Evolutionary conservation across 2,329 filamentous ascomycete genomes (phyloP).

Genomic region (Acarospora socialis): DNA sequence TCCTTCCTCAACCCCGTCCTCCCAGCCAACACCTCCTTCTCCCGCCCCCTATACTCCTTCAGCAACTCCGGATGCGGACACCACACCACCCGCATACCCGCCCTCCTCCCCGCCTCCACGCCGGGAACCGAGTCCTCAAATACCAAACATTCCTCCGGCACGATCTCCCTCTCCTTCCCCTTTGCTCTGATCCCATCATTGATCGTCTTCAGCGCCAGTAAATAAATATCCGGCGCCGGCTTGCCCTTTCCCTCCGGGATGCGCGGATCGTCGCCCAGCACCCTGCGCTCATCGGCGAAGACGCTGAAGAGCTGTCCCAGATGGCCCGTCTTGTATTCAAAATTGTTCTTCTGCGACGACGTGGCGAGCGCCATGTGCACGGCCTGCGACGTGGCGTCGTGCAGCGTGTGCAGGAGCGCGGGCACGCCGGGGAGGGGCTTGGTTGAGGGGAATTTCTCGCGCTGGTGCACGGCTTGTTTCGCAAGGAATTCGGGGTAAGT

Average conservation of each 20-base stretch:
- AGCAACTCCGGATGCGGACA: conserved; percentile 68
- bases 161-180: conserved; percentile 49
- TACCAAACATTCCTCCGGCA: conserved; percentile 78
- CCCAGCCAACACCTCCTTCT: conserved; percentile 72
- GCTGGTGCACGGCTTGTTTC: conserved; percentile 50
- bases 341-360: conserved; percentile 58
- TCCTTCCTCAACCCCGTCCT: conserved; percentile 55
- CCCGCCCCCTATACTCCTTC: conserved; percentile 59
- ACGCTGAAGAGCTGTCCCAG: conserved; percentile 35
- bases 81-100: conserved; percentile 93
- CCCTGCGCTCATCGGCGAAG: conserved; percentile 51
- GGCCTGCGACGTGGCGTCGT: conserved; percentile 26
- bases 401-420: conserved; percentile 41
- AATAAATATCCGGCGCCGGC: conserved; percentile 86
- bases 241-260: conserved; percentile 75
- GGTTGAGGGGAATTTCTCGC: conserved; percentile 56
- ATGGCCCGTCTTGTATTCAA: conserved; percentile 56
- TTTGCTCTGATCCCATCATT: conserved; percentile 53
- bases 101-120: conserved; percentile 76
- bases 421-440: conserved; percentile 66
- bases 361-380: conserved; percentile 80
- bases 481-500: conserved; percentile 49
- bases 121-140: conserved; percentile 94
- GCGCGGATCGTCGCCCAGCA: conserved; percentile 73
- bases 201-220: conserved; percentile 70